Evolutionary conservation across 2,329 filamentous ascomycete species (phyloP), one percentile per base, ranked within the genome.

Genomic region (Escovopsis sp.): DNA sequence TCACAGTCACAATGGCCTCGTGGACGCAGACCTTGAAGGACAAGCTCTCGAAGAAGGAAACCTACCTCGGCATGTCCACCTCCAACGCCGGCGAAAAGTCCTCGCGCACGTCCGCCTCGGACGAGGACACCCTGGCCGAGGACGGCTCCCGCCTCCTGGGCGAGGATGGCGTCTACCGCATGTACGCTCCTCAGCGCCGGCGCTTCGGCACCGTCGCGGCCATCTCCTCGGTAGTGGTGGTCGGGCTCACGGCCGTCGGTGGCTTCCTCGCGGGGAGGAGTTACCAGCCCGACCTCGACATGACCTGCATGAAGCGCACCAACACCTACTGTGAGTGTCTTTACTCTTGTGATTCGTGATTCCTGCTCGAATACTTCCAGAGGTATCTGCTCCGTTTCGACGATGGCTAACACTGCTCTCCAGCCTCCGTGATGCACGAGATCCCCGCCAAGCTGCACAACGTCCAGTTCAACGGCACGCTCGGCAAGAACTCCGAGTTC

Each of bases 391-490:
- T n/a, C n/a, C n/a, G n/a, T n/a, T n/a, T n/a, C n/a, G n/a, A n/a
- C n/a, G n/a, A n/a, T n/a, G n/a, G n/a, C n/a, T n/a, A n/a, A n/a
- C 33, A 35, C 13, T 11, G 3, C 9, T 30, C 10, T 14, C 31
- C 32, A 39, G 38, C 38, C n/a, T 34, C 38, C 15, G 38, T 39
- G 20, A 39, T 39, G 38, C n/a, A 33, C 7, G 14, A 39, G 20
- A 29, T 39, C 29, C 33, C 14, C 29, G 33, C 30, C 14, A 32
- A 39, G 29, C 14, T 39, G 20, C 38, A 39, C 31, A 29, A 39
- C 31, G 38, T 39, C 38, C 16, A 33, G 38, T 39, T 39, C 38
- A 39, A 39, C 15, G 38, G 38, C 29, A 39, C 30, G 14, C 38
- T 20, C 14, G 20, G 20, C 30, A 39, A 39, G 38, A 24, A 39